Base-by-base conservation (phyloP, 1,139 yeast genomes). In the Geotrichum klebahnii region DNA sequence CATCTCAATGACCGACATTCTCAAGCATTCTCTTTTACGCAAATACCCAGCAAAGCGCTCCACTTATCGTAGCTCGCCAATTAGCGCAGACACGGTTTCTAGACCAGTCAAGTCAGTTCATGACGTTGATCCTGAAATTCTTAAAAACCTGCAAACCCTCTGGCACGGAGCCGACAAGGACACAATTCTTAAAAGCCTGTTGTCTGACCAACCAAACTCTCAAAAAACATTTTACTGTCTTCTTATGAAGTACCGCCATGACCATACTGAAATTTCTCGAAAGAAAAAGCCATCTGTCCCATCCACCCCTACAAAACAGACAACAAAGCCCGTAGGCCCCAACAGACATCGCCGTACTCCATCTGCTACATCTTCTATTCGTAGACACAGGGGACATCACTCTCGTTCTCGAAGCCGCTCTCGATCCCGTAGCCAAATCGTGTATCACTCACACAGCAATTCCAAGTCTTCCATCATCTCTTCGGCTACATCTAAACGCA, bases 201-300 rank as follows among this genome's bases (percentile, higher is more conserved):
- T 84, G 45, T 73, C 82, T 1, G 73, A 79, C 0, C 78, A 73
- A 26, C 77, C 81, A 50, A 84, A 84, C 57, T 80, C 95, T 1
- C 98, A 94, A 62, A 94, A 92, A 71, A 81, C 92, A 51, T 92
- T 92, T 60, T 94, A 92, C 68, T 84, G 88, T 55, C 71, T 94
- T 52, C 72, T 92, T 55, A 73, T 84, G 73, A 82, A 87, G 61
- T 92, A 92, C 67, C 78, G 97, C 58, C 85, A 84, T 59, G 94
- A 84, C 54, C 95, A 87, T 64, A 61, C 65, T 44, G 63, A 58
- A 16, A 54, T 53, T 28, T 19, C 20, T 19, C 24, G 20, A 5
- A 39, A 37, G 34, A 37, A 36, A 28, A 37, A 40, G 31, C 16
- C 29, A 31, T 28, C 12, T 3, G 9, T 42, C 1, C 26, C 40